Base-by-base conservation (phyloP, 441 rosid species). In the Codiaeum variegatum region DNA sequence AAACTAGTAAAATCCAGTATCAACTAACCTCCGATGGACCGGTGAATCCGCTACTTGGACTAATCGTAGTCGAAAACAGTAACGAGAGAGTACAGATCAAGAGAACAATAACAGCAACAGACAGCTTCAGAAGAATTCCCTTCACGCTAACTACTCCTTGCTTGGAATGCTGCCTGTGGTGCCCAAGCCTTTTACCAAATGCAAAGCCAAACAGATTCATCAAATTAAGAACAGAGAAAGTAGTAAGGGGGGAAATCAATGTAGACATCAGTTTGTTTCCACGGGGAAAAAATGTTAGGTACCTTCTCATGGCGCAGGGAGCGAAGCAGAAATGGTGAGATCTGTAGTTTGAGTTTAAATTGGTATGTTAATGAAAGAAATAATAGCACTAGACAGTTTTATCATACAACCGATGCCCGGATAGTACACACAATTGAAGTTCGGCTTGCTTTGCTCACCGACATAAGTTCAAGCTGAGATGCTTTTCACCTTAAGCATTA, bases 1-100 rank as follows among this genome's bases (percentile, higher is more conserved):
- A 71, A 75, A 55, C 23, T 66, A 15, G 28, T 36, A n/a, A 74
- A 55, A 36, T 36, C 28, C 58, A 59, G 56, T 34, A 55, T 47
- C 51, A 65, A 69, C 78, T 68, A 60, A 94, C 98, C 94, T 85
- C 82, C 11, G 90, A 78, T 23, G 88, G 75, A 70, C 75, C 79
- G 29, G 65, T 55, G 16, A 90, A 86, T 79, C 85, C 83, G 63
- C 73, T 75, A 79, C 44, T 78, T 51, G 86, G 82, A 70, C 80
- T 75, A 71, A 81, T 79, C 32, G 88, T 83, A 36, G 83, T 75
- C 28, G 90, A 84, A 73, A 85, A 88, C 42, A 88, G 81, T 51
- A 91, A 72, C 16, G 90, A 89, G 10, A 94, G 81, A 12, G 93
- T 88, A 80, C 94, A 91, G 86, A 91, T 83, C 87, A 90, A 82